Evolutionary conservation across 495 filamentous ascomycete species (phyloP).

Genomic region (Penicillium egyptiacum): DNA sequence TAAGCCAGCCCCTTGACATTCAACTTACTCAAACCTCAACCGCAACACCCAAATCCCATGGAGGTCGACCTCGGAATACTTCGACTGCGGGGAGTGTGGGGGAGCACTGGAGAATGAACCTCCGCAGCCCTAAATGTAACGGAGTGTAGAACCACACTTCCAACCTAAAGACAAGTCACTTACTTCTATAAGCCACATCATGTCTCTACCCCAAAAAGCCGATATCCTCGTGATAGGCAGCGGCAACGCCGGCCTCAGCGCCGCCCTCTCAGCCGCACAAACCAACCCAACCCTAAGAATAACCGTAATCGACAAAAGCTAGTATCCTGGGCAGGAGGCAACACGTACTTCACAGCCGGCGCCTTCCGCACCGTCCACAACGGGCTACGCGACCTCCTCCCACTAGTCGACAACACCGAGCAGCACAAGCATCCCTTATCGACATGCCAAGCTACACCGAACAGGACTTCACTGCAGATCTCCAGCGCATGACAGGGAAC

Average conservation of each 20-base stretch:
- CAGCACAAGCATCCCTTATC: conserved; percentile 34
- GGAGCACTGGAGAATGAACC: conserved; percentile 5
- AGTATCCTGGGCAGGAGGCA: conserved; percentile 54
- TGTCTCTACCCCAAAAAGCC: not conserved
- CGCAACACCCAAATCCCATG: not conserved
- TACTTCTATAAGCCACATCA: not conserved
- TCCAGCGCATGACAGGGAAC: conserved; percentile 50
- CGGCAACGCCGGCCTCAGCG: conserved; percentile 60
- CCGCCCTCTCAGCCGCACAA: conserved; percentile 51
- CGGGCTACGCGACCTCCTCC: conserved; percentile 48
- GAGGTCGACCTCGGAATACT: conserved; percentile 1
- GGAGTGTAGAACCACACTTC: not conserved
- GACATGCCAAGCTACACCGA: conserved; percentile 48
- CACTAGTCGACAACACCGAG: conserved; percentile 51
- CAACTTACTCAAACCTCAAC: not conserved
- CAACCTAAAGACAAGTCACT: not conserved
- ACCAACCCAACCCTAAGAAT: conserved; percentile 32
- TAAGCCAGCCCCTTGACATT: no score
- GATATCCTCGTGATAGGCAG: conserved; percentile 57
- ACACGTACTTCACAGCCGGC: conserved; percentile 59
- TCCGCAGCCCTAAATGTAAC: conserved; percentile 7
- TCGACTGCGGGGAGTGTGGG: conserved; percentile 19
- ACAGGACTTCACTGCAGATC: conserved; percentile 47
- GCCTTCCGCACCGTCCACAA: conserved; percentile 51
- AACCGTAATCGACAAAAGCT: conserved; percentile 55